Evolutionary conservation across 1,284 basidiomycete genomes (phyloP), one percentile per base, ranked within the genome.

Genomic region (Ustilago xerochloae): DNA sequence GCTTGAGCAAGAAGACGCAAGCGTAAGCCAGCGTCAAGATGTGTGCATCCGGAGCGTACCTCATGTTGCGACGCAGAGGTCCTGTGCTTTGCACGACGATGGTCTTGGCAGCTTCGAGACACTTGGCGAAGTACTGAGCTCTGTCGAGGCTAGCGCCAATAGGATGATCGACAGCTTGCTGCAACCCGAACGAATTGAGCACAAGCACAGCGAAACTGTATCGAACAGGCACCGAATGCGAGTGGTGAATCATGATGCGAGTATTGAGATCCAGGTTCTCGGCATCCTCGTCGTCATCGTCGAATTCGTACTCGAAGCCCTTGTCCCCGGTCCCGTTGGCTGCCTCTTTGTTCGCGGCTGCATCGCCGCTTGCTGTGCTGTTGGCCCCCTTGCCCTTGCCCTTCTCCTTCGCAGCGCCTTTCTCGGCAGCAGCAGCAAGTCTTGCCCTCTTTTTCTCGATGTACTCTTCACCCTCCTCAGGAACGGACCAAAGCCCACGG

Each of bases 161-260:
- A 0, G 80, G 79, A 28, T 80, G 80, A 43, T 96, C 94, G 56
- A 97, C 86, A 3, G 95, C 92, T 80, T 96, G 93, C 85, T 98
- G 94, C 57, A 98, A 87, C 3, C 95, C 94, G 78, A 97, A 98
- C 7, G 94, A 95, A 83, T 97, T 95, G 75, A 97, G 87, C 22
- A 83, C 64, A 9, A 82, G 66, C 22, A 81, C 76, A 13, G 79
- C 80, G 59, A 83, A 82, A 69, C 77, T 77, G 63, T 63, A 84
- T 3, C 82, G 75, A 26, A 83, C 52, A 38, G 80, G 79, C 12
- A 79, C 68, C 56, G 78, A 75, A 35, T 79, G 62, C 2, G 65
- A 55, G 33, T 79, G 65, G 57, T 78, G 79, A 56, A 81, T 76
- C 51, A 82, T 67, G 15, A 78, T 76, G 22, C 80, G 75, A 29